phyloP scores from a whole-genome alignment of 2,329 filamentous ascomycete species.

The Rugonectria rugulosa region DNA sequence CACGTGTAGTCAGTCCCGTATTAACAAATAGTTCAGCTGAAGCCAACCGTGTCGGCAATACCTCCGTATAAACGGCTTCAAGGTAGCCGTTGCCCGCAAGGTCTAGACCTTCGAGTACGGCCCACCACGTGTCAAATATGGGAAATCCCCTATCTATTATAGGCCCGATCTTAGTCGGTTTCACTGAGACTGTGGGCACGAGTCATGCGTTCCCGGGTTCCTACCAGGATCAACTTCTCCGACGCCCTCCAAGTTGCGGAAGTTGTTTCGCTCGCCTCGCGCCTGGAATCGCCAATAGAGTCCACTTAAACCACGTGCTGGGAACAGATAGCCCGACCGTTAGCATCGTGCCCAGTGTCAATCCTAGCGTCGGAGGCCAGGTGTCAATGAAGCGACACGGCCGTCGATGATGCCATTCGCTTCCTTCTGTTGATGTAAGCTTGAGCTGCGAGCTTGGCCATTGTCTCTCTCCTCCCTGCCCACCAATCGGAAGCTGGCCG shows the following conservation, averaged over 20 bases:
- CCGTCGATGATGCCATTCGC: not conserved
- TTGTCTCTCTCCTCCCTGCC: not conserved
- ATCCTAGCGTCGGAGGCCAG: not conserved
- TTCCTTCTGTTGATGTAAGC: too few species aligned
- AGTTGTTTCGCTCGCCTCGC: not conserved
- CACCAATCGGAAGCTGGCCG: not conserved
- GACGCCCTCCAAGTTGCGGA: not conserved
- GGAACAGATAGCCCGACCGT: not conserved
- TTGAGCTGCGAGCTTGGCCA: too few species aligned
- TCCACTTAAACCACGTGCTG: not conserved
- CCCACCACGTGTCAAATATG: not conserved
- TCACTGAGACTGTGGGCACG: not conserved
- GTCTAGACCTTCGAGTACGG: not conserved
- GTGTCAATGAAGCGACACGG: not conserved
- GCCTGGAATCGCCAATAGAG: not conserved
- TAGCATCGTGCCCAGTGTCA: not conserved
- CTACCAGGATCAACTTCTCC: not conserved
- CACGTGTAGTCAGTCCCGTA: too few species aligned
- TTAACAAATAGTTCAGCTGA: too few species aligned
- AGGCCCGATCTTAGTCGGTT: not conserved
- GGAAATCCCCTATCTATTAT: not conserved
- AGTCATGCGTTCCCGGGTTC: not conserved
- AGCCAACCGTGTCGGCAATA: too few species aligned
- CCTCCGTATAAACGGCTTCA: too few species aligned
- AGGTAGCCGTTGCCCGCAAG: too few species aligned